phyloP scores from a whole-genome alignment of 2,329 filamentous ascomycete species.

The Sodiomyces alkalinus region DNA sequence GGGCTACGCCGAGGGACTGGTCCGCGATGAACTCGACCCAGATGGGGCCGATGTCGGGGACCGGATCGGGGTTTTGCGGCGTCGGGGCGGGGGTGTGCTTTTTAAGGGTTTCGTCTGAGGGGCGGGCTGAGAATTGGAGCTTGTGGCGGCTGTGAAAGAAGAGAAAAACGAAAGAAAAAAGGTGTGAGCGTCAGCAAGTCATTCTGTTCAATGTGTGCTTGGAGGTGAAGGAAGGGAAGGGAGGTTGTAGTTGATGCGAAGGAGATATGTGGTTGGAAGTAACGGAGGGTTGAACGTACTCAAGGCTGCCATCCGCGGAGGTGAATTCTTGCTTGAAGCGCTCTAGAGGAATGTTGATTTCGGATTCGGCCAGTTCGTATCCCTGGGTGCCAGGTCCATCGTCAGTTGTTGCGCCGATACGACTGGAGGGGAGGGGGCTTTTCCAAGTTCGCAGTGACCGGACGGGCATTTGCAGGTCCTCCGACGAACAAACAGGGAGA shows the following conservation, averaged over 20 bases:
- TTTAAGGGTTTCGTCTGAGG: conserved; percentile 67
- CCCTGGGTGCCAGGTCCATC: conserved; percentile 39
- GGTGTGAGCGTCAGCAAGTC: too few species aligned
- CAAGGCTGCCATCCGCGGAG: conserved; percentile 55
- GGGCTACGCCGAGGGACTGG: conserved; percentile 70
- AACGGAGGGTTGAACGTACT: conserved; percentile 37
- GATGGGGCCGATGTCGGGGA: conserved; percentile 68
- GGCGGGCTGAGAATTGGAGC: conserved; percentile 79
- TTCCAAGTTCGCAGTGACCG: too few species aligned
- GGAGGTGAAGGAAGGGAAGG: too few species aligned
- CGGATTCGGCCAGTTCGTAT: conserved; percentile 80
- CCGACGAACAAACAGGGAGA: too few species aligned
- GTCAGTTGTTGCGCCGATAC: background rate
- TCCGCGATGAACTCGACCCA: conserved; percentile 87
- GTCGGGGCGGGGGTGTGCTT: conserved; percentile 67
- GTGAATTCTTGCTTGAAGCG: conserved; percentile 62
- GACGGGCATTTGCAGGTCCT: too few species aligned
- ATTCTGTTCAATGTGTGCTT: too few species aligned
- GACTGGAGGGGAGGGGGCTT: background rate
- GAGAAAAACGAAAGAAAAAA: too few species aligned
- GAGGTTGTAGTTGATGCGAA: conserved; percentile 1
- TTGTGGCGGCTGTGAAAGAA: conserved; percentile 69
- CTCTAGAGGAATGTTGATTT: conserved; percentile 75
- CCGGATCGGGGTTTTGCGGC: conserved; percentile 51
- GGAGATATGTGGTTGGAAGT: conserved; percentile 1